phyloP scores from a whole-genome alignment of 768 basidiomycete species.

The Lactarius sp. region DNA sequence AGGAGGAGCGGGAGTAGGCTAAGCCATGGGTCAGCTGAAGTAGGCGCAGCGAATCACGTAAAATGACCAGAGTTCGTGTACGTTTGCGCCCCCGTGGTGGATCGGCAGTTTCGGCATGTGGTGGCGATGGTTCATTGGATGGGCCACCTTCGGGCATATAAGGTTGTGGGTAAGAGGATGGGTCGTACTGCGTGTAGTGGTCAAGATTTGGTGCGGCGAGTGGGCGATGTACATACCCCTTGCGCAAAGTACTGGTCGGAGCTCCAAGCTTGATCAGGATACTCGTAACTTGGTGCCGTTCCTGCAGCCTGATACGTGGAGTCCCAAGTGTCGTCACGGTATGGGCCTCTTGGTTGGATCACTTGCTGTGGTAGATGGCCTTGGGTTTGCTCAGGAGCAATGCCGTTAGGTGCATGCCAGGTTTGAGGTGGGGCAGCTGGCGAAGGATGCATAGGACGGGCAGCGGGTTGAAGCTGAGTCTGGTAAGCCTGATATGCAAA shows the following conservation, averaged over 20 bases:
- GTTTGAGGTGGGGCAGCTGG: slow-evolving; percentile 51
- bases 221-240: slow-evolving; percentile 37
- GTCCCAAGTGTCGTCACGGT: slow-evolving; percentile 43
- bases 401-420: slow-evolving; percentile 58
- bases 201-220: not conserved
- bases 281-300: slow-evolving; percentile 46
- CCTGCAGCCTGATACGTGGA: slow-evolving; percentile 44
- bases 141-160: slow-evolving; percentile 54
- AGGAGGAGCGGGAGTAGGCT: slow-evolving; percentile 62
- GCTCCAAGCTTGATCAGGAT: slow-evolving; percentile 48
- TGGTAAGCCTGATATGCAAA: slow-evolving; percentile 34
- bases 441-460: slow-evolving; percentile 42
- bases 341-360: slow-evolving; percentile 26
- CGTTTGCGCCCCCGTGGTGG: slow-evolving; percentile 67
- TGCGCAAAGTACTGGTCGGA: slow-evolving; percentile 55
- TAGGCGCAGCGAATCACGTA: not conserved
- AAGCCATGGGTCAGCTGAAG: slow-evolving; percentile 16
- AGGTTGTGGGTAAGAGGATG: slow-evolving; percentile 49
- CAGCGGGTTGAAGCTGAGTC: slow-evolving; percentile 37
- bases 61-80: slow-evolving; percentile 48
- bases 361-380: slow-evolving; percentile 38
- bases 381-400: slow-evolving; percentile 64
- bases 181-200: slow-evolving; percentile 43
- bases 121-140: slow-evolving; percentile 35
- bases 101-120: slow-evolving; percentile 25